Evolutionary conservation across 306 rosid species (phyloP).

Genomic region (Medicago ruthenica): DNA sequence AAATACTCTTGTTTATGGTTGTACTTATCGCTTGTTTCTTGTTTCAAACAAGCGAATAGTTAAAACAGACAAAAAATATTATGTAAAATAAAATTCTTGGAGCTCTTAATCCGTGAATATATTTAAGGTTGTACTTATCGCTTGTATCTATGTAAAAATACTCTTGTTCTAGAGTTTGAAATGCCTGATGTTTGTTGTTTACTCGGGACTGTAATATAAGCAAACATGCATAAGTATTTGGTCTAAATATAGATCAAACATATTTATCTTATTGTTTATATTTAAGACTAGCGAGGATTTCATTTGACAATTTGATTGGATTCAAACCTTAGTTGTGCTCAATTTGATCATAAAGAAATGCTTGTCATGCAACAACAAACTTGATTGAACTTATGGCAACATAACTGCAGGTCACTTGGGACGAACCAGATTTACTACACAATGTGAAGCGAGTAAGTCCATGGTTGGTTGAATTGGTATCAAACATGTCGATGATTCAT

Average conservation of each 20-base stretch:
- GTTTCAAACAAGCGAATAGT: too few relatives aligned
- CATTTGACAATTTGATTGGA: neutral
- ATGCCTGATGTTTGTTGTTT: neutral
- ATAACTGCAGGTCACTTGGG: slow-evolving; percentile 85
- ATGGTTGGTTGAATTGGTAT: slow-evolving; percentile 89
- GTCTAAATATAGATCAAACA: too few relatives aligned
- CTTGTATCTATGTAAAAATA: neutral
- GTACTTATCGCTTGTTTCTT: too few relatives aligned
- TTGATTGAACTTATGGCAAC: slow-evolving; percentile 26
- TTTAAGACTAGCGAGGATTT: neutral
- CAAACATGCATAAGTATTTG: neutral
- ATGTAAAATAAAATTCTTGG: too few relatives aligned
- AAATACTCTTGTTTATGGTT: neutral
- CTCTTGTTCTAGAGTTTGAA: neutral
- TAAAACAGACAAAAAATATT: too few relatives aligned
- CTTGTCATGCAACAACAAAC: neutral
- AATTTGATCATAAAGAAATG: neutral
- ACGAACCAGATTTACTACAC: slow-evolving; percentile 97
- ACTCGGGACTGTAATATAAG: neutral
- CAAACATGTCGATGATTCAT: slow-evolving; percentile 72
- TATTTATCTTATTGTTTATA: neutral
- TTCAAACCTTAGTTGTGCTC: neutral
- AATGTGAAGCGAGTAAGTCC: slow-evolving; percentile 98
- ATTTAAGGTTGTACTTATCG: neutral
- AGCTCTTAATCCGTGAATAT: neutral